Conservation (phyloP, 1,139 yeast genomes). For the Hyphopichia burtonii region DNA sequence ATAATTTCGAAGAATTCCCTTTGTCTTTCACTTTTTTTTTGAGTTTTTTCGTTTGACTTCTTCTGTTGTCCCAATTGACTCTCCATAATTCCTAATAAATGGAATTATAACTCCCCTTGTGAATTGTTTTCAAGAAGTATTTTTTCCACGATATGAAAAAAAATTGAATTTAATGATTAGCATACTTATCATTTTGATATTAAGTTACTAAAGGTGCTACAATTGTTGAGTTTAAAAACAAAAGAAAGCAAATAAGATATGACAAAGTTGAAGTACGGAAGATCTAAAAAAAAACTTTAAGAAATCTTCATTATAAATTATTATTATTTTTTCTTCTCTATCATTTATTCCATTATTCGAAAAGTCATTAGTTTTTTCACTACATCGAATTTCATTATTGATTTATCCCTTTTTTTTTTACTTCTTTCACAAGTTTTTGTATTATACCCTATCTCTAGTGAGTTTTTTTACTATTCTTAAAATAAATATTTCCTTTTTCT, state of each 20-base stretch:
- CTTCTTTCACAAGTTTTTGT: not conserved
- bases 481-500: not conserved
- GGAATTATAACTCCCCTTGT: not conserved
- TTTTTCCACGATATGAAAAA: not conserved
- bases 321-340: not conserved
- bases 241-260: not conserved
- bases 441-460: not conserved
- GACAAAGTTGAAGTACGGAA: not conserved
- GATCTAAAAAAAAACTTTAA: not conserved
- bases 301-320: not conserved
- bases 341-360: too few species aligned
- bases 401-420: not conserved
- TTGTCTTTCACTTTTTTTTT: not conserved
- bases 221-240: slow-evolving; percentile 1
- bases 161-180: not conserved
- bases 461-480: not conserved
- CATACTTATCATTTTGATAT: not conserved
- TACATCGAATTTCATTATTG: not conserved
- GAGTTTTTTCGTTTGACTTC: slow-evolving; percentile 1
- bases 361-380: not conserved
- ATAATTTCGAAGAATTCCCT: not conserved
- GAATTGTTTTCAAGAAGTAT: not conserved
- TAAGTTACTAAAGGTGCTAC: slow-evolving; percentile 1
- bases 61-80: slow-evolving; percentile 1
- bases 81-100: too few species aligned